Conservation (phyloP, 2,329 filamentous ascomycete genomes). For the Xylariaceae sp. region DNA sequence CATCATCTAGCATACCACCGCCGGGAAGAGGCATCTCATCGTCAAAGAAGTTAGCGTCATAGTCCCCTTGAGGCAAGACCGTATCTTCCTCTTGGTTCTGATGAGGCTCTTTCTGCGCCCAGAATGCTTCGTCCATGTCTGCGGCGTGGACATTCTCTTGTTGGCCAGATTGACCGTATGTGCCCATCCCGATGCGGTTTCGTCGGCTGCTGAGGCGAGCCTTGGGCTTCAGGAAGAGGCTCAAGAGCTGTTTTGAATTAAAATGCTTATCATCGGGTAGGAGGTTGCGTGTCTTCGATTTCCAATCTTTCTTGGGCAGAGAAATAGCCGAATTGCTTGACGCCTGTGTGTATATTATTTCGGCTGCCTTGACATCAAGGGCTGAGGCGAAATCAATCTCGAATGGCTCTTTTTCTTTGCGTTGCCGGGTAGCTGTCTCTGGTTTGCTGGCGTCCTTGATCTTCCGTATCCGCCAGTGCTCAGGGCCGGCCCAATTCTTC, state of each 20-base stretch:
- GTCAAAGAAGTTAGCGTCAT: slow-evolving; percentile 98
- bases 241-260: slow-evolving; percentile 85
- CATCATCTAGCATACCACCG: slow-evolving; percentile 55
- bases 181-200: slow-evolving; percentile 43
- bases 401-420: slow-evolving; percentile 96
- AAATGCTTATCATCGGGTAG: slow-evolving; percentile 98
- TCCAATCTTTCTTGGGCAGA: slow-evolving; percentile 91
- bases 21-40: slow-evolving; percentile 68
- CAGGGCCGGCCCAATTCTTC: slow-evolving; percentile 97
- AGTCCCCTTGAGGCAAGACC: slow-evolving; percentile 66
- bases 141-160: slow-evolving; percentile 59
- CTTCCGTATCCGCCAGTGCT: slow-evolving; percentile 95
- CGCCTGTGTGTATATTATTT: slow-evolving; percentile 77
- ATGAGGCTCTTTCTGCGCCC: slow-evolving; percentile 67
- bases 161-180: slow-evolving; percentile 39
- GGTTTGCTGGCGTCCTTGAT: slow-evolving; percentile 77
- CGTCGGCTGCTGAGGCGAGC: slow-evolving; percentile 71
- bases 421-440: slow-evolving; percentile 55
- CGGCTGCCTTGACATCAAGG: slow-evolving; percentile 65
- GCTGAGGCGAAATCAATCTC: slow-evolving; percentile 85
- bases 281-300: slow-evolving; percentile 86
- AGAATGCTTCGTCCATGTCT: slow-evolving; percentile 93
- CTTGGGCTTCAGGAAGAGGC: slow-evolving; percentile 91
- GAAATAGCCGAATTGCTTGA: slow-evolving; percentile 77
- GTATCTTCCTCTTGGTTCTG: slow-evolving; percentile 50